Evolutionary conservation across 2,329 filamentous ascomycete genomes (phyloP), one percentile per base, ranked within the genome.

Genomic region (Westerdykella aurantiaca): DNA sequence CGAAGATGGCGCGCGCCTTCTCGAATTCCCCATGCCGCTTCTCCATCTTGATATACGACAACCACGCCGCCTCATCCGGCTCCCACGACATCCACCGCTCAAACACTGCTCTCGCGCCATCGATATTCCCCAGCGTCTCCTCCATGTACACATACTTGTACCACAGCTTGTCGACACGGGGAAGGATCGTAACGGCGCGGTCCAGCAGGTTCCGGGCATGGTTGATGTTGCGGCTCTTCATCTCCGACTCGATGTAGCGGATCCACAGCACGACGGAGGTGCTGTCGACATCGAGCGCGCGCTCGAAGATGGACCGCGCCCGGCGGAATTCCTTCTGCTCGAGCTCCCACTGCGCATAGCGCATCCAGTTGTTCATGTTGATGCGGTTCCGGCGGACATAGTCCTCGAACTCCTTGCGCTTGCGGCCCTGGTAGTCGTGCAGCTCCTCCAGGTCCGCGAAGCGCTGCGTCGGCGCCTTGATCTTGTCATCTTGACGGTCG

Each of bases 101-200:
- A 64, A 97, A 98, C 0, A 97, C 88, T 57, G 95, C 88, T 46
- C 93, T 77, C 2, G 89, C 94, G 31, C 91, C 93, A 3, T 90
- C 82, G 39, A 98, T 83, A 60, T 98, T 96, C 6, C 89, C 89
- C 43, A 98, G 78, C 71, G 91, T 97, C 77, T 98, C 93, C 72
- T 97, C 91, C 85, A 95, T 94, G 67, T 95, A 95, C 21, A 95
- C 88, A 74, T 96, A 98, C 68, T 97, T 97, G 75, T 95, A 98
- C 93, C 93, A 98, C 29, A 98, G 73, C 75, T 97, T 97, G 66
- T 97, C 89, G 34, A 97, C 81, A 45, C 93, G 78, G 5, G 93
- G 93, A 33, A 96, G 74, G 44, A 94, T 87, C 1, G 89, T 89
- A 42, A 97, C 88, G n/a, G 93, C 90, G 43, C 93, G 84, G 66